These are phyloP conservation scores for Picochlorum sp. DNA, from an alignment of 139 green algal species.

Conservation along the genomic window DNA sequence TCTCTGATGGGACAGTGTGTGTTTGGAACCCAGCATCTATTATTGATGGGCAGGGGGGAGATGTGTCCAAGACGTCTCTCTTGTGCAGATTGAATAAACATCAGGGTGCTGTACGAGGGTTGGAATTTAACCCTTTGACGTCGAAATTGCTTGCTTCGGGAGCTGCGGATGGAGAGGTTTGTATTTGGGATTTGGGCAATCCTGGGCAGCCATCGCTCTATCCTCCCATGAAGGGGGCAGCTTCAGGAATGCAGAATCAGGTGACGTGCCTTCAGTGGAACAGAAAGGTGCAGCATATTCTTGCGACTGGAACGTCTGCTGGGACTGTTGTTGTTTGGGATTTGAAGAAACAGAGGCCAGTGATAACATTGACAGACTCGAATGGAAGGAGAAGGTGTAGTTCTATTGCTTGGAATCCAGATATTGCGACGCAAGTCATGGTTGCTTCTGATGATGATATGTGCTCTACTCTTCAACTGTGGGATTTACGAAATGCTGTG, in stretches of 20 bases:
- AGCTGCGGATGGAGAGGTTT: slow-evolving; percentile 81
- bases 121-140: slow-evolving; percentile 90
- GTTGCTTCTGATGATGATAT: slow-evolving; percentile 92
- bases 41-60: slow-evolving; percentile 29
- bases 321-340: slow-evolving; percentile 84
- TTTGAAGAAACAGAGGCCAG: slow-evolving; percentile 81
- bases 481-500: slow-evolving; percentile 89
- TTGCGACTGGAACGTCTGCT: slow-evolving; percentile 64
- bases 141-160: slow-evolving; percentile 90
- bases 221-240: slow-evolving; percentile 39
- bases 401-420: slow-evolving; percentile 87
- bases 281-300: slow-evolving; percentile 91
- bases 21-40: slow-evolving; percentile 86
- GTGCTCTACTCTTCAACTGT: slow-evolving; percentile 82
- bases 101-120: slow-evolving; percentile 58
- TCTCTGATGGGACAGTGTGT: slow-evolving; percentile 80
- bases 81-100: slow-evolving; percentile 79
- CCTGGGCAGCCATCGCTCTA: slow-evolving; percentile 60
- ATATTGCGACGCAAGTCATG: slow-evolving; percentile 84
- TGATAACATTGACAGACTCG: slow-evolving; percentile 78
- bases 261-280: slow-evolving; percentile 91
- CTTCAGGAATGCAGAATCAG: slow-evolving; percentile 39
- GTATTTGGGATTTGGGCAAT: slow-evolving; percentile 91
- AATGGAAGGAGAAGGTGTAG: slow-evolving; percentile 50
- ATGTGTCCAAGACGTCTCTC: slow-evolving; percentile 29